These are phyloP conservation scores for Galium porrigens DNA, from an alignment of 305 asterid genomes.

Conservation along the genomic window DNA sequence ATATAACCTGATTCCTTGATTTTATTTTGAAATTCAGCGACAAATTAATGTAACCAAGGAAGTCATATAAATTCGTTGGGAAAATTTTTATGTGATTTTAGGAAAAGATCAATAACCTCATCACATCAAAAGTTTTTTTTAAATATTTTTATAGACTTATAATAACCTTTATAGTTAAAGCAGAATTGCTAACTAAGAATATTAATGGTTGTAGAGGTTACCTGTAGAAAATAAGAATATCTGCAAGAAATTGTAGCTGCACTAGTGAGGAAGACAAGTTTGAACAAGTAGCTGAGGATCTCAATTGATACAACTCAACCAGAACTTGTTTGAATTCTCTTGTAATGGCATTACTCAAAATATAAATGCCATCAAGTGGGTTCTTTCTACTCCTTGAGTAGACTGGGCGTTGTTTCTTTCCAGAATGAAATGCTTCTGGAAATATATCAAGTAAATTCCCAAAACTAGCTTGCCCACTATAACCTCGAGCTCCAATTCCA, in stretches of 20 bases:
- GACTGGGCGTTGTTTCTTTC: constrained; percentile 21
- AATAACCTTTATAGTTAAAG: background rate
- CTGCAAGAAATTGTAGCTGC: constrained; percentile 56
- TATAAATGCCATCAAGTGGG: constrained; percentile 39
- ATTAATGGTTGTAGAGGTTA: constrained; percentile 18
- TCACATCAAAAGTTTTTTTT: background rate
- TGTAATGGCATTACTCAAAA: constrained; percentile 59
- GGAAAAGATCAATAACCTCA: background rate
- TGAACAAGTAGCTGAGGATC: constrained; percentile 37
- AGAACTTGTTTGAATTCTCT: constrained; percentile 41
- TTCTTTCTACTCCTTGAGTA: constrained; percentile 21
- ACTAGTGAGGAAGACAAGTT: constrained; percentile 40
- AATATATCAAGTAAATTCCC: constrained; percentile 28
- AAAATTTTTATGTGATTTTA: background rate
- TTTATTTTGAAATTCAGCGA: background rate
- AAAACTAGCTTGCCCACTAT: constrained; percentile 32
- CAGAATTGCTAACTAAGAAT: background rate
- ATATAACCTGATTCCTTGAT: background rate
- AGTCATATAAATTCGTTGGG: background rate
- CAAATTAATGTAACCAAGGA: background rate
- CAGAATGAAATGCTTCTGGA: constrained; percentile 23
- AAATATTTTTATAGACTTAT: background rate
- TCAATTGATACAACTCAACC: constrained; percentile 39
- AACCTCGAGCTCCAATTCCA: constrained; percentile 38
- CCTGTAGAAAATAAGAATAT: constrained; percentile 71